A percentile compares a stretch with the other conserved stretches of the same genome.
Evolutionary conservation across 1,139 yeast genomes (phyloP).

Genomic region (Yamadazyma buinensis): DNA sequence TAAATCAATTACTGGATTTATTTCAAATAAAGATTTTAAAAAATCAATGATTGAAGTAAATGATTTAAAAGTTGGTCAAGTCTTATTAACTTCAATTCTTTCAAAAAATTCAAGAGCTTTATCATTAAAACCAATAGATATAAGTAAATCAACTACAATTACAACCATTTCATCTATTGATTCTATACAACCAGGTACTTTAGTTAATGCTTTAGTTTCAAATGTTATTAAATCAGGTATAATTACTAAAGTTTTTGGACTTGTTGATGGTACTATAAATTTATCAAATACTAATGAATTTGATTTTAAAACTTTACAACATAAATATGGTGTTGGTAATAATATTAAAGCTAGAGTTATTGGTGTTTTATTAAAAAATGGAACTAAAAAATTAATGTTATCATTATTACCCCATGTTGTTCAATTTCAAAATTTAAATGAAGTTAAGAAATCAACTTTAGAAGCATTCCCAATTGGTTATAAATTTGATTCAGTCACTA

Average conservation of each 20-base stretch:
- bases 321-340: constrained; percentile 64
- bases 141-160: constrained; percentile 37
- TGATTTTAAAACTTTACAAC: constrained; percentile 47
- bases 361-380: constrained; percentile 55
- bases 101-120: constrained; percentile 57
- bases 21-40: constrained; percentile 63
- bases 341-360: constrained; percentile 66
- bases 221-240: constrained; percentile 61
- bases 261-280: constrained; percentile 69
- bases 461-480: constrained; percentile 81
- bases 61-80: constrained; percentile 33
- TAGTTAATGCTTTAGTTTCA: constrained; percentile 70
- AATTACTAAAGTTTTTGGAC: constrained; percentile 65
- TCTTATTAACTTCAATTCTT: constrained; percentile 46
- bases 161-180: constrained; percentile 66
- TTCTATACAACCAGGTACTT: constrained; percentile 78
- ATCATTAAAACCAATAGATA: constrained; percentile 46
- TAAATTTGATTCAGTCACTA: constrained; percentile 53
- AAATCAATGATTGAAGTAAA: constrained; percentile 17
- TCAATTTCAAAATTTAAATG: constrained; percentile 16
- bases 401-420: constrained; percentile 61
- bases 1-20: constrained; percentile 59
- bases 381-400: constrained; percentile 57
- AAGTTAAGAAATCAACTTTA: constrained; percentile 29
- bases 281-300: constrained; percentile 60